Evolutionary conservation across 1,284 basidiomycete species (phyloP).

Genomic region (Trametes polyzona): DNA sequence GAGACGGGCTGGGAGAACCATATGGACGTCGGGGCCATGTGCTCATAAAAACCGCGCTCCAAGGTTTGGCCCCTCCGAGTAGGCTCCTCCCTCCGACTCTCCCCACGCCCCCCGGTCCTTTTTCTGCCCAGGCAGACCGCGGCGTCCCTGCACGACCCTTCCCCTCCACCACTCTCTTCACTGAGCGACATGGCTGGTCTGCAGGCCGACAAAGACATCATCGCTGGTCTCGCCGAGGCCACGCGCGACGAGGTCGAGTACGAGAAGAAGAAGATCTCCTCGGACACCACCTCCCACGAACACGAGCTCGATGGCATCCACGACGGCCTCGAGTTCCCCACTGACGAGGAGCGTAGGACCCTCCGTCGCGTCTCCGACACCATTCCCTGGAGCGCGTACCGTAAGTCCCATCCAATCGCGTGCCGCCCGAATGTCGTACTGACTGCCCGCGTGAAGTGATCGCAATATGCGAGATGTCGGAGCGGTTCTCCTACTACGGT

Average conservation of each 20-base stretch:
- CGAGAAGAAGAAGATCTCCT: constrained; percentile 31
- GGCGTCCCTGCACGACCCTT: constrained; percentile 2
- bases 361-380: constrained; percentile 65
- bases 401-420: constrained; percentile 41
- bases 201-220: constrained; percentile 36
- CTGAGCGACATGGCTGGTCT: constrained; percentile 34
- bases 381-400: constrained; percentile 69
- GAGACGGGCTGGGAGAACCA: constrained; percentile 2
- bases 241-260: constrained; percentile 29
- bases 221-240: constrained; percentile 36
- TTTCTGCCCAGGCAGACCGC: constrained; percentile 3
- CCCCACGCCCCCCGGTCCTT: constrained; percentile 1
- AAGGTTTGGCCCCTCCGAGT: neutral
- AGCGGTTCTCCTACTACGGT: constrained; percentile 79
- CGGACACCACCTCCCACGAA: constrained; percentile 19
- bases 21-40: constrained; percentile 15
- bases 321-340: constrained; percentile 67
- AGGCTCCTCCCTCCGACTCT: constrained; percentile 9
- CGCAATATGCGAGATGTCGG: constrained; percentile 71
- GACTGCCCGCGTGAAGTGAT: constrained; percentile 52
- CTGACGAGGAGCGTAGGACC: constrained; percentile 65
- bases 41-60: constrained; percentile 7
- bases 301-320: constrained; percentile 48
- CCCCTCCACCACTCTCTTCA: constrained; percentile 10
- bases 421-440: neutral